phyloP scores from a whole-genome alignment of 345 rosid species.

The Anacardium occidentale region DNA sequence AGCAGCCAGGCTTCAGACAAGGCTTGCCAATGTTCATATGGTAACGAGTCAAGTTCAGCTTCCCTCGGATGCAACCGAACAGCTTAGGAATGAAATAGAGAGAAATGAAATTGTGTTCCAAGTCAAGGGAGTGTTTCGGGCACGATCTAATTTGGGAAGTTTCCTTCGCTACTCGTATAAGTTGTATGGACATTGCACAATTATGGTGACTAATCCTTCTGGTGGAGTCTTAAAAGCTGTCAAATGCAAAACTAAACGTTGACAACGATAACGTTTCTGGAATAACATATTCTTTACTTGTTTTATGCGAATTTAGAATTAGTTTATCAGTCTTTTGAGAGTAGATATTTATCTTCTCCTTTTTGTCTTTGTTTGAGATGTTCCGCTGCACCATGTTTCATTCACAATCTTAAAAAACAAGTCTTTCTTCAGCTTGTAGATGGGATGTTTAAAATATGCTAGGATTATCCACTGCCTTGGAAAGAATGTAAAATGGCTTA shows the following conservation, averaged over 20 bases:
- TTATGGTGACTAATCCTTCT: conserved; percentile 66
- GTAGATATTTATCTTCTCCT: too few relatives aligned
- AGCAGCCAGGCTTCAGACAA: conserved; percentile 41
- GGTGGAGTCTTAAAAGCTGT: conserved; percentile 55
- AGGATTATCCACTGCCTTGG: conserved; percentile 63
- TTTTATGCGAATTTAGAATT: background rate
- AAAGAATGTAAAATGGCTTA: conserved; percentile 72
- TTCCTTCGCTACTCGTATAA: conserved; percentile 69
- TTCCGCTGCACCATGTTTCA: background rate
- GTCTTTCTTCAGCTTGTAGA: too few relatives aligned
- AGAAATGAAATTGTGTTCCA: conserved; percentile 51
- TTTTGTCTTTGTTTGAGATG: background rate
- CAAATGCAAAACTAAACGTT: conserved; percentile 68
- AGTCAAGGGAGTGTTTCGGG: conserved; percentile 65
- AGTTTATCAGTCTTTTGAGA: background rate
- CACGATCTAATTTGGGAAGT: conserved; percentile 60
- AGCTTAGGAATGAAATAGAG: conserved; percentile 48
- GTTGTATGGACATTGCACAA: conserved; percentile 55
- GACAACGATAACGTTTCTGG: conserved; percentile 17
- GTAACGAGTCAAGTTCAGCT: conserved; percentile 77
- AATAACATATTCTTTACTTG: background rate
- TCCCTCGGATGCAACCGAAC: conserved; percentile 38
- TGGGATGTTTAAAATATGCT: too few relatives aligned
- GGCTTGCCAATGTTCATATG: conserved; percentile 52
- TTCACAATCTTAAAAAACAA: too few relatives aligned